A percentile compares a stretch with the other conserved stretches of the same genome.
These are phyloP conservation scores for Phanerochaete sordida DNA, from an alignment of 768 basidiomycete genomes.

Conservation along the genomic window DNA sequence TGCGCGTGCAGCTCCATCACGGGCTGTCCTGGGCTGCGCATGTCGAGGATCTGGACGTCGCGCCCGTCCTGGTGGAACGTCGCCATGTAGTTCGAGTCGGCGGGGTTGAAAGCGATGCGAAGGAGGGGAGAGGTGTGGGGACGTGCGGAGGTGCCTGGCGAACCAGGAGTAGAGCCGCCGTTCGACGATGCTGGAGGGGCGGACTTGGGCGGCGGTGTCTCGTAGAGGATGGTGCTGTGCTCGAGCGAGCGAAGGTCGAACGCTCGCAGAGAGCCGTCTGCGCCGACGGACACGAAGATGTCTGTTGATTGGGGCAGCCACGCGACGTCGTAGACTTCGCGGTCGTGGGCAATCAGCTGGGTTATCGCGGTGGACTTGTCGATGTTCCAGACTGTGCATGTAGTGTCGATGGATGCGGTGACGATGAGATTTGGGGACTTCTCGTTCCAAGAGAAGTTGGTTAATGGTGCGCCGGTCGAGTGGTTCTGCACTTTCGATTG, in stretches of 20 bases:
- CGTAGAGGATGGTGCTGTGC: constrained; percentile 97
- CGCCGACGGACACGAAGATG: constrained; percentile 97
- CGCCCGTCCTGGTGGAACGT: constrained; percentile 93
- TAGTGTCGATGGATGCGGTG: constrained; percentile 97
- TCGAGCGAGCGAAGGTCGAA: constrained; percentile 96
- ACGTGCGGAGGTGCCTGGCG: constrained; percentile 57
- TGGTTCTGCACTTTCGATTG: constrained; percentile 90
- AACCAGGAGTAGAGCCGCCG: constrained; percentile 16
- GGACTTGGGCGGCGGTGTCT: constrained; percentile 80
- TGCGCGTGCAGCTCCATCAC: constrained; percentile 91
- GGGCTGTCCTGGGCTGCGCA: constrained; percentile 94
- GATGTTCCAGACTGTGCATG: constrained; percentile 99
- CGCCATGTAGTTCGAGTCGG: constrained; percentile 92
- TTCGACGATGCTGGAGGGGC: constrained; percentile 44
- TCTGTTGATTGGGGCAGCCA: constrained; percentile 96
- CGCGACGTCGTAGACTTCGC: constrained; percentile 96
- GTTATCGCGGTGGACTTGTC: constrained; percentile 91
- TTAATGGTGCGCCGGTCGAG: constrained; percentile 84
- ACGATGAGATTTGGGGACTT: constrained; percentile 88
- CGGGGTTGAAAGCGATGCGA: constrained; percentile 87
- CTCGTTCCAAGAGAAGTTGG: constrained; percentile 97
- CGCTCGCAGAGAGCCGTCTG: constrained; percentile 93
- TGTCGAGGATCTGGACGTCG: constrained; percentile 92
- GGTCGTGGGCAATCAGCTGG: constrained; percentile 95
- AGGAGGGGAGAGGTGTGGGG: constrained; percentile 80